These are phyloP conservation scores for Aquilaria agallochum DNA, from an alignment of 441 rosid genomes.

Conservation along the genomic window DNA sequence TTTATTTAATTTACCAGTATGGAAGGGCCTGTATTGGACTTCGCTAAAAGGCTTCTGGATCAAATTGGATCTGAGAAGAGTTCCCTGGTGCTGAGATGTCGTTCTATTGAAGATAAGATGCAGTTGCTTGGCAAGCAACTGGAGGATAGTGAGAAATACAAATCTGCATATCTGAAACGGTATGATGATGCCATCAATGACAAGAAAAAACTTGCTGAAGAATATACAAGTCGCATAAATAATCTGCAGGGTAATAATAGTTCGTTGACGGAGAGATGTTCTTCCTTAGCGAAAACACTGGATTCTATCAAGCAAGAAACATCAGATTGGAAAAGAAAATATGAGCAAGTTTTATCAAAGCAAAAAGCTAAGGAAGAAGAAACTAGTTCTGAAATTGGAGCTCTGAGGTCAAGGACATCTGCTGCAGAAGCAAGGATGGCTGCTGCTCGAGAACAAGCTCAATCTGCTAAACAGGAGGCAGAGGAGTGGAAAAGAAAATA, in stretches of 20 bases:
- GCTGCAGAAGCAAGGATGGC: conserved; percentile 96
- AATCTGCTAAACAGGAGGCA: conserved; percentile 90
- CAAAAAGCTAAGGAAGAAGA: conserved; percentile 86
- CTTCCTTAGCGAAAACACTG: conserved; percentile 65
- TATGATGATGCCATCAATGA: conserved; percentile 93
- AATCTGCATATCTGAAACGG: conserved; percentile 84
- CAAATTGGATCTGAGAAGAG: conserved; percentile 84
- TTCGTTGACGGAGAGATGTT: conserved; percentile 79
- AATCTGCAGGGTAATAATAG: conserved; percentile 75
- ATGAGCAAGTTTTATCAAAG: conserved; percentile 62
- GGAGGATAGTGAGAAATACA: conserved; percentile 84
- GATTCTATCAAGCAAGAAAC: conserved; percentile 78
- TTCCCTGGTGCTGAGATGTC: conserved; percentile 77
- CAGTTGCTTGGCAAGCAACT: conserved; percentile 74
- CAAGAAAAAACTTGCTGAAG: conserved; percentile 89
- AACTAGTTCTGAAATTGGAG: conserved; percentile 65
- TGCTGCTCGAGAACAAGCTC: conserved; percentile 90
- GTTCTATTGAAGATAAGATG: conserved; percentile 90
- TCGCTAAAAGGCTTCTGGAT: conserved; percentile 75
- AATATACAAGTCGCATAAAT: conserved; percentile 67
- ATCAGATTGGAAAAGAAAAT: conserved; percentile 72
- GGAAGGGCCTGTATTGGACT: conserved; percentile 92
- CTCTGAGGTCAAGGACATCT: conserved; percentile 76
- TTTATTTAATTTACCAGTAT: conserved; percentile 39
- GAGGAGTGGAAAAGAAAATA: conserved; percentile 96